phyloP scores from a whole-genome alignment of 2,329 filamentous ascomycete species.

The Fusarium siculi region DNA sequence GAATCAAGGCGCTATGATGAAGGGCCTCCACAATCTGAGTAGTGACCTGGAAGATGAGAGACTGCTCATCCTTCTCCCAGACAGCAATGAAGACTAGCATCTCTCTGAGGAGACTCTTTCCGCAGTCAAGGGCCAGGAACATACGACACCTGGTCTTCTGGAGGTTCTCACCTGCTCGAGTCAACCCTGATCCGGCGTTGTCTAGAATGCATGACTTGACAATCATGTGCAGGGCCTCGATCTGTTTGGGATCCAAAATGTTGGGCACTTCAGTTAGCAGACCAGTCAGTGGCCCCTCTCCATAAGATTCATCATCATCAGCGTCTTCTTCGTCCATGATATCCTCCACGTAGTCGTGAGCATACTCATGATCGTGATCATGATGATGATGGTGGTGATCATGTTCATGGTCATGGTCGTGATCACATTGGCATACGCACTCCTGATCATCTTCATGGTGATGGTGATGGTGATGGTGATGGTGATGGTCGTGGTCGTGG shows the following conservation, averaged over 20 bases:
- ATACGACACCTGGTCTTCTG: constrained; percentile 92
- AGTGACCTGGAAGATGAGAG: constrained; percentile 96
- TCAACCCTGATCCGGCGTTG: constrained; percentile 75
- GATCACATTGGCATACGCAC: constrained; percentile 51
- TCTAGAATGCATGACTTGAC: constrained; percentile 95
- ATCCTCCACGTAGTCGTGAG: constrained; percentile 61
- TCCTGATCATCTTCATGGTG: constrained; percentile 44
- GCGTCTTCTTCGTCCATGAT: constrained; percentile 74
- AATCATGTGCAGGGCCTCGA: constrained; percentile 96
- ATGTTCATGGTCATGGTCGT: constrained; percentile 42
- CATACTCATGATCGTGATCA: constrained; percentile 53
- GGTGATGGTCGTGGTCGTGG: constrained; percentile 42
- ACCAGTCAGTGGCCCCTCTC: constrained; percentile 81
- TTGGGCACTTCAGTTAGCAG: constrained; percentile 93
- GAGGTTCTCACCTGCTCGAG: constrained; percentile 78
- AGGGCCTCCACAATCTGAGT: constrained; percentile 95
- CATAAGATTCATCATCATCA: constrained; percentile 82
- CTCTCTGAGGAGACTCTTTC: constrained; percentile 87
- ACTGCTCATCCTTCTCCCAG: constrained; percentile 94
- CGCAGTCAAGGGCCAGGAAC: constrained; percentile 88
- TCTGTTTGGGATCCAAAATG: constrained; percentile 92
- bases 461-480: constrained; percentile 44
- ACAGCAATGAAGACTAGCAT: constrained; percentile 96
- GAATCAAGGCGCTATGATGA: constrained; percentile 87
- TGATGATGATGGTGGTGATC: constrained; percentile 46